Evolutionary conservation across 208 protist genomes (phyloP), one percentile per base, ranked within the genome.

Genomic region (Crithidia acanthocephali): DNA sequence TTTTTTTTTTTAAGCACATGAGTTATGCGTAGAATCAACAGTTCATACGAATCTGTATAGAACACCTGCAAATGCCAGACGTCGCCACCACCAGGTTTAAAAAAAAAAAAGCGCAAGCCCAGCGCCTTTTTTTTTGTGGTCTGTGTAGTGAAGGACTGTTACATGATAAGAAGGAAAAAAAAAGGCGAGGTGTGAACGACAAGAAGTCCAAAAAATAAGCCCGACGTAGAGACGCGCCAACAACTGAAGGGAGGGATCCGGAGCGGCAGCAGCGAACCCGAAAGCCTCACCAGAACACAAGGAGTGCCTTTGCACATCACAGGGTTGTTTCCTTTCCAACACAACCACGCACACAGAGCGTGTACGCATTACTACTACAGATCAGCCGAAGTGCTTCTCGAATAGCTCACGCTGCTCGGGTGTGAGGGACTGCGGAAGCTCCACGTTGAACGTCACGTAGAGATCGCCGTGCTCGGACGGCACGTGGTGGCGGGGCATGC

Each of bases 401-500:
- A 80, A 62, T 23, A 74, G 8, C 50, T 63, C 81, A 25, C 64
- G 70, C 75, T 92, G 86, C 33, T 76, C 83, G 10, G 68, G 50
- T 10, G 87, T 90, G 25, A 96, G 69, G 3, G 27, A 27, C 5
- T 45, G 58, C 5, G 96, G 96, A 44, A 98, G 84, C 16, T 83
- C 66, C 53, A 98, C 86, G 18, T 84, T 74, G 50, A 97, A 85
- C 30, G 80, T 82, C 61, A 98, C 85, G 72, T 92, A 93, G 10
- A 98, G 79, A 68, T 98, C 91, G 13, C 97, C 97, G 6, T 77
- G 71, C 74, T 97, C 86, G 1, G 90, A 97, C 5, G 92, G 86
- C 37, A 93, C 83, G 64, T 94, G 65, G 40, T 95, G 88, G 27
- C 85, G 76, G 20, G 97, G 97, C 93, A 98, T 98, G 20, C 97